Percentiles rank a stretch among this genome's conserved stretches.
phyloP scores from a whole-genome alignment of 352 stramenopile species.

The Globisporangium recalcitrans region DNA sequence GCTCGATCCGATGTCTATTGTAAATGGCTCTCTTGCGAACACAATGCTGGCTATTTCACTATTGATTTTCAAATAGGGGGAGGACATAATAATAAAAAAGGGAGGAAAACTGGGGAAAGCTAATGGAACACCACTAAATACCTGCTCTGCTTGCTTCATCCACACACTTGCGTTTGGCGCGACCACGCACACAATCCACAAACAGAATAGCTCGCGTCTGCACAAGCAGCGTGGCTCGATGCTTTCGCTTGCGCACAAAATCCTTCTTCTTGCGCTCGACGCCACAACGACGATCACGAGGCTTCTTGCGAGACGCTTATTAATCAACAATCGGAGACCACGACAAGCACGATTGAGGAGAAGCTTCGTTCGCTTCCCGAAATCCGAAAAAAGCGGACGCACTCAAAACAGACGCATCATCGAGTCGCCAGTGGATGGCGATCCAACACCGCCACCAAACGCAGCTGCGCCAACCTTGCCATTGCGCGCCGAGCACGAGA shows the following conservation, averaged over 20 bases:
- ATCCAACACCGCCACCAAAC: not conserved
- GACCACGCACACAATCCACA: not conserved
- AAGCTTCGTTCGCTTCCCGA: constrained; percentile 3
- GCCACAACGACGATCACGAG: not conserved
- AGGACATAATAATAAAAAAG: not conserved
- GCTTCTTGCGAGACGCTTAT: not conserved
- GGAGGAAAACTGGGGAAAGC: not conserved
- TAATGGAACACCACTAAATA: not conserved
- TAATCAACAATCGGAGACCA: constrained; percentile 3
- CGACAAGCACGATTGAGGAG: not conserved
- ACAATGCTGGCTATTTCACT: not conserved
- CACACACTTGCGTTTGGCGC: not conserved
- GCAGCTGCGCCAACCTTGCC: not conserved
- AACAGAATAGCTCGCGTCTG: not conserved
- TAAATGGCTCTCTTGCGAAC: not conserved
- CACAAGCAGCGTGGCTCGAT: not conserved
- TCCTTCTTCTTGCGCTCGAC: not conserved
- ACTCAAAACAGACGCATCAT: constrained; percentile 5
- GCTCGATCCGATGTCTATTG: not conserved
- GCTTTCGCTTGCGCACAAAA: not conserved
- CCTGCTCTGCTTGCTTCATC: not conserved
- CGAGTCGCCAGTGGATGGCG: not conserved
- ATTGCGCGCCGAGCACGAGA: constrained; percentile 20
- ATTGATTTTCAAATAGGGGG: not conserved
- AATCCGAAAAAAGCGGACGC: not conserved